These are phyloP conservation scores for Diaporthe sp. DNA, from an alignment of 2,329 filamentous ascomycete species.

Conservation along the genomic window DNA sequence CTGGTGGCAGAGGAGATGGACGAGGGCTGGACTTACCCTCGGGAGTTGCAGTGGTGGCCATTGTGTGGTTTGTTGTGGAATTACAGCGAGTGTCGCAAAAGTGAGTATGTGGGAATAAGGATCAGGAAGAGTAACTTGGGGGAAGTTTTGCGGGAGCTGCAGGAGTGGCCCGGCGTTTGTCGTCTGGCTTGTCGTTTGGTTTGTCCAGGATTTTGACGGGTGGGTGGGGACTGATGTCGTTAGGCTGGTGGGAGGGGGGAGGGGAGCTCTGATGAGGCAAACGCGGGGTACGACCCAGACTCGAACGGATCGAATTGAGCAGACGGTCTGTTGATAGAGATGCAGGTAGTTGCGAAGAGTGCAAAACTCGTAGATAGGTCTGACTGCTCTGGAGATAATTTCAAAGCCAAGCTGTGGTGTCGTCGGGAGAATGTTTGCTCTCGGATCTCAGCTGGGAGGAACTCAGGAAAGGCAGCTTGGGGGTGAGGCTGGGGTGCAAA, in stretches of 20 bases:
- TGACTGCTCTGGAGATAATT: background rate
- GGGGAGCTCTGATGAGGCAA: slow-evolving; percentile 33
- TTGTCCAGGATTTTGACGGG: slow-evolving; percentile 35
- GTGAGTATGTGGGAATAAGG: slow-evolving; percentile 13
- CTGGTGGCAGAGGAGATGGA: slow-evolving; percentile 4
- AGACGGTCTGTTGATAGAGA: background rate
- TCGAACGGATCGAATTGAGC: background rate
- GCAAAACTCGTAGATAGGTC: background rate
- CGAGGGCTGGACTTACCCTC: slow-evolving; percentile 52
- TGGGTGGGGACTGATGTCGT: slow-evolving; percentile 34
- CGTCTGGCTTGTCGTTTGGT: slow-evolving; percentile 20
- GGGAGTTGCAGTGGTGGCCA: slow-evolving; percentile 49
- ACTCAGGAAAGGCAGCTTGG: slow-evolving; percentile 3
- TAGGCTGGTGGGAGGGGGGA: slow-evolving; percentile 24
- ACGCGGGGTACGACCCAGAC: slow-evolving; percentile 33
- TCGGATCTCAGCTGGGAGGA: background rate
- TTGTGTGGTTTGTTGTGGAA: slow-evolving; percentile 40
- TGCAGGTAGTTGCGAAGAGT: background rate
- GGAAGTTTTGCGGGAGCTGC: slow-evolving; percentile 31
- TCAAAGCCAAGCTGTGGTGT: background rate
- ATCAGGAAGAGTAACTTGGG: background rate
- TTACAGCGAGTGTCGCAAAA: slow-evolving; percentile 9
- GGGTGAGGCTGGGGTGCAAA: slow-evolving; percentile 23
- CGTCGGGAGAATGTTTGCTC: background rate
- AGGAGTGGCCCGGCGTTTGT: slow-evolving; percentile 25